phyloP scores from a whole-genome alignment of 257 asterid species.

The Solanum microdontum region DNA sequence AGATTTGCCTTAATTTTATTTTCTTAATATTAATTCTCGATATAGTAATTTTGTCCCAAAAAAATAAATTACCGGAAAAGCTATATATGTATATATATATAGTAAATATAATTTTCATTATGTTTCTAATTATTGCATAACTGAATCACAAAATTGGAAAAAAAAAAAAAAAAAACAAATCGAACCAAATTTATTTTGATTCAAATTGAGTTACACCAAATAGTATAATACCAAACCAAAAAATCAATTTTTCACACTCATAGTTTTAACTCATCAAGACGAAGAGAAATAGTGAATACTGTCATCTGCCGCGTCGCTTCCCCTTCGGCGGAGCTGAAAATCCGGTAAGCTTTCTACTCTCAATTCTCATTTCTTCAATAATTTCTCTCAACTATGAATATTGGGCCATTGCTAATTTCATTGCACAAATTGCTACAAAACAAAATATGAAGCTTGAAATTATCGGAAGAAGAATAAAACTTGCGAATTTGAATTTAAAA shows the following conservation, averaged over 20 bases:
- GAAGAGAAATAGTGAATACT: background rate
- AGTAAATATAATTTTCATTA: too few relatives aligned
- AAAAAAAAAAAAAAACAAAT: rapidly evolving
- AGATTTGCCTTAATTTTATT: background rate
- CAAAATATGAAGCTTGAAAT: background rate
- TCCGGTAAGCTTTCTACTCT: background rate
- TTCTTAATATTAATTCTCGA: background rate
- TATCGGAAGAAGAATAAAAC: background rate
- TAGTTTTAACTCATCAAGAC: background rate
- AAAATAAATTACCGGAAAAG: too few relatives aligned
- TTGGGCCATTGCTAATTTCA: too few relatives aligned
- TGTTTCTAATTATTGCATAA: too few relatives aligned
- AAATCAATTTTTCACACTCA: too few relatives aligned
- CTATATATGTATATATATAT: too few relatives aligned
- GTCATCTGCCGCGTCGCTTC: background rate
- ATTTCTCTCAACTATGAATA: background rate
- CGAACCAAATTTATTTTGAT: too few relatives aligned
- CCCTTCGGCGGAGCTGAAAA: background rate
- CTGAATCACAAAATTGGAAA: too few relatives aligned
- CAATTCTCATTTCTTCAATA: background rate
- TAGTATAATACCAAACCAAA: too few relatives aligned
- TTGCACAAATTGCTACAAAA: background rate
- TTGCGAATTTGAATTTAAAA: background rate
- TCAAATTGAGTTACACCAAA: too few relatives aligned
- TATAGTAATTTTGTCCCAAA: background rate